Base-by-base conservation (phyloP, 345 rosid genomes). In the Physaria fendleri region DNA sequence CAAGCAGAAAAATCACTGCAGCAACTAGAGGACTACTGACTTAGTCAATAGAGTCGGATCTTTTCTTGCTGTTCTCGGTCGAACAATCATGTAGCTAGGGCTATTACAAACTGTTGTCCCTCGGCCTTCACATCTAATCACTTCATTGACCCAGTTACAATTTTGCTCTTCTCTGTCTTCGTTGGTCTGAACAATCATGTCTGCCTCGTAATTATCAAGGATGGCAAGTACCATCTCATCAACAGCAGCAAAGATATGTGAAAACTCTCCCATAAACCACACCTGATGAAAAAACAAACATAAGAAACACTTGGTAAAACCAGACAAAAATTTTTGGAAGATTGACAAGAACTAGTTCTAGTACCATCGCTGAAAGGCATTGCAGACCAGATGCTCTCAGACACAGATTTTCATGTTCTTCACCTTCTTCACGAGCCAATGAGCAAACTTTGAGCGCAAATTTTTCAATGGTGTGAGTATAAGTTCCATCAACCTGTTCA, bases 71-170 rank as follows among this genome's bases (percentile, higher is more conserved):
- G 84, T 82, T 63, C 74, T 89, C 1, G 81, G 84, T 64, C 90
- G 76, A 50, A 71, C 60, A 67, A 76, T 56, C 80, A 77, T 52
- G 74, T 72, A 63, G 74, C 74, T 68, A 68, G 91, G 83, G 48
- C 81, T 75, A 69, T 50, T 30, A 71, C 85, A 85, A 66, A 27
- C 65, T 59, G 12, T 38, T 17, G 75, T 73, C 69, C 78, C 82
- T 79, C 96, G 77, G 15, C 92, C 91, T 76, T 93, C 97, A 58
- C 84, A 78, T 78, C 96, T 80, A 57, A 93, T 85, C 32, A 93
- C 98, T 81, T 88, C 99, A 63, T 89, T 85, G 14, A 93, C 89
- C 99, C 99, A 93, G 74, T 87, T 85, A 72, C 76, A 87, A 56
- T 79, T 90, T 13, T 76, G 64, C 61, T 79, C 95, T 34, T 65